Evolutionary conservation across 2,329 filamentous ascomycete genomes (phyloP), one percentile per base, ranked within the genome.

Genomic region (Rhytidhysteron rufulum): DNA sequence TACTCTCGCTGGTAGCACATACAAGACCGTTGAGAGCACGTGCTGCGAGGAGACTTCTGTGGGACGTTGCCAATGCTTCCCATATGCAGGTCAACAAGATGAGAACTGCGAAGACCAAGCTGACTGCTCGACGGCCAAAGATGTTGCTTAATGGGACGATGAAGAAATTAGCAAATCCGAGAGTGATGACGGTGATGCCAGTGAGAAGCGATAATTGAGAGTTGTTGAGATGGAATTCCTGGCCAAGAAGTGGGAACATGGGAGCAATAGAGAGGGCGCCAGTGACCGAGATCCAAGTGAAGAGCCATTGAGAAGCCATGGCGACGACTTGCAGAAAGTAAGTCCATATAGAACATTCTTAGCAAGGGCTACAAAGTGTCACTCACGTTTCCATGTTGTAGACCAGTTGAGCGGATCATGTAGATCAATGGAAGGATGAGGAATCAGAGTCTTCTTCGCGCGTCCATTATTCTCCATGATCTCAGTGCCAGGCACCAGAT

Each of bases 1-100:
- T 72, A 0, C 78, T 82, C 64, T 85, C 79, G 76, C 74, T 5
- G 80, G 79, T 1, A 79, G 80, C 35, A 79, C 78, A 5, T 54
- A 31, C n/a, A 10, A 38, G 4, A 13, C 19, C 7, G 20, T 31
- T 18, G 31, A 17, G 8, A 21, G 80, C 68, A 41, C 68, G 80
- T 36, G 74, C 80, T 4, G 78, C 81, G 78, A 85, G 82, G 54
- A 83, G 84, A 35, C 74, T 78, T 37, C 67, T 65, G 53, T 85
- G 84, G 0, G 70, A 71, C 13, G 66, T 73, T 5, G 81, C 79
- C 35, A 65, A 65, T 0, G 79, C 80, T 45, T 79, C 71, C 79
- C 77, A 80, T 44, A 80, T 76, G 18, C 69, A 71, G 13, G 72
- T 73, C 3, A 63, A 71, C 20, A 79, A 63, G 49, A 73, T 77